phyloP scores from a whole-genome alignment of 345 rosid species.

The Zanthoxylum bungeanum region DNA sequence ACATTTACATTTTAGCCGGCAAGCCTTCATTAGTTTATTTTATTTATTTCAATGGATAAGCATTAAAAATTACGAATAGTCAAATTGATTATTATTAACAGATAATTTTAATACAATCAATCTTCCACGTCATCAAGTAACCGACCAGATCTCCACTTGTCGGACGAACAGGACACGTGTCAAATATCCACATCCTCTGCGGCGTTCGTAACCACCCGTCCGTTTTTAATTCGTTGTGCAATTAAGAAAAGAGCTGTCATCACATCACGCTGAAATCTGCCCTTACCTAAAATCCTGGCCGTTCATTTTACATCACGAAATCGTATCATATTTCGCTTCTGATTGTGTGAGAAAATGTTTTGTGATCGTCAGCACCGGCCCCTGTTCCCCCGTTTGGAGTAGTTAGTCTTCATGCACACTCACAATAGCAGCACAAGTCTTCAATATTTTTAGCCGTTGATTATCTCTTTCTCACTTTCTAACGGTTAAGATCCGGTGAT shows the following conservation, averaged over 20 bases:
- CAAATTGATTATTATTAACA: background rate
- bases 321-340: background rate
- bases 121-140: background rate
- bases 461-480: background rate
- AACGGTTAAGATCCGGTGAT: background rate
- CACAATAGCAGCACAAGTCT: too few species aligned
- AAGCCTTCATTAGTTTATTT: background rate
- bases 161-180: constrained; percentile 2
- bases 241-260: background rate
- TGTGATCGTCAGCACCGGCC: background rate
- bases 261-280: background rate
- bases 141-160: background rate
- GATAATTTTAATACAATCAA: background rate
- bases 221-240: background rate
- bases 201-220: background rate
- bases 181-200: background rate
- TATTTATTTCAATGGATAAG: constrained; percentile 5
- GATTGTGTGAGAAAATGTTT: background rate
- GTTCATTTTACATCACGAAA: background rate
- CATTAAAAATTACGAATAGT: background rate
- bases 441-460: background rate
- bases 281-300: background rate
- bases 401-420: background rate
- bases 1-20: too few species aligned
- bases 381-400: background rate